Evolutionary conservation across 441 rosid genomes (phyloP).

Genomic region (Populus hybrid): DNA sequence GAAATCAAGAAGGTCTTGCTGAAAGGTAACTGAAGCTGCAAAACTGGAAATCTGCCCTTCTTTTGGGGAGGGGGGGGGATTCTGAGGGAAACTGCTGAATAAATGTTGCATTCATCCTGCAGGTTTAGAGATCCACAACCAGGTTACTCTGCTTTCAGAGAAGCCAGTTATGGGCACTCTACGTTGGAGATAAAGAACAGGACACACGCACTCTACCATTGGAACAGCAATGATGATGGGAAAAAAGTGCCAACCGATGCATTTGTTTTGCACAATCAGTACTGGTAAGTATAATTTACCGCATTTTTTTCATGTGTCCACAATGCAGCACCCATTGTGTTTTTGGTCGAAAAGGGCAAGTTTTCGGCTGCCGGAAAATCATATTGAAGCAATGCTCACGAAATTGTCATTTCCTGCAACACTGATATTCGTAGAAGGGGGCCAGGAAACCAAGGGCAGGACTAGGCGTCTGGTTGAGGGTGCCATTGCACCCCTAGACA

Average conservation of each 20-base stretch:
- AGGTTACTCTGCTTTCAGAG: slow-evolving; percentile 76
- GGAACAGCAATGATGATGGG: slow-evolving; percentile 74
- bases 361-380: neutral
- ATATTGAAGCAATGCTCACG: too few species aligned
- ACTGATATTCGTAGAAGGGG: neutral
- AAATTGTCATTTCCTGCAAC: neutral
- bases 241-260: slow-evolving; percentile 51
- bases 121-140: slow-evolving; percentile 77
- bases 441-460: neutral
- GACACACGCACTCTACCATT: slow-evolving; percentile 65
- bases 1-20: slow-evolving; percentile 96
- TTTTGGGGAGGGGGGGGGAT: neutral
- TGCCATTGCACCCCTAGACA: neutral
- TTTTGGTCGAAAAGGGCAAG: neutral
- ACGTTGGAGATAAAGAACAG: slow-evolving; percentile 58
- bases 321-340: too few species aligned
- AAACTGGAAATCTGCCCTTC: neutral
- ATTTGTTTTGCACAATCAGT: slow-evolving; percentile 44
- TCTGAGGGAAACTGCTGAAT: neutral
- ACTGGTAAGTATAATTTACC: slow-evolving; percentile 32
- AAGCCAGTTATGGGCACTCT: slow-evolving; percentile 83
- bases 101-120: slow-evolving; percentile 17
- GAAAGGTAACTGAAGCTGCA: slow-evolving; percentile 44
- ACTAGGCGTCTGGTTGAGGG: neutral
- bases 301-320: neutral